Evolutionary conservation across 768 basidiomycete species (phyloP), one percentile per base, ranked within the genome.

Genomic region (Pisolithus tinctorius): DNA sequence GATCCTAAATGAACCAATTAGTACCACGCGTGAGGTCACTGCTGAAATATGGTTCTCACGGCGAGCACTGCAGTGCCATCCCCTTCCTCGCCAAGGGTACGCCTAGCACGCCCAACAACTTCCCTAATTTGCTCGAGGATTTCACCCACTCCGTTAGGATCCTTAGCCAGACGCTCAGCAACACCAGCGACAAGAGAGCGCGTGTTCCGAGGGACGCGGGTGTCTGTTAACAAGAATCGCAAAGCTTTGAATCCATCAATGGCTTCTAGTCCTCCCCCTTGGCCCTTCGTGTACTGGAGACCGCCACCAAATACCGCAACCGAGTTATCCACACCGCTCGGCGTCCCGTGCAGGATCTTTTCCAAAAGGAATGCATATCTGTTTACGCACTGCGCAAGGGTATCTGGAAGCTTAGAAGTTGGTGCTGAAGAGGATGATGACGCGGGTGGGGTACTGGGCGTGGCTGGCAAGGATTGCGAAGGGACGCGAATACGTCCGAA

Each of bases 291-390:
- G 70, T 95, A 99, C 17, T 85, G 82, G 57, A 98, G 74, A 26
- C 93, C 96, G 45, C 95, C 95, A 17, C 96, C 96, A 62, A 85
- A 88, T 0, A 93, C 88, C 14, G 89, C 79, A 34, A 97, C 91
- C 17, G 93, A 88, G 67, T 99, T 98, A 66, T 99, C 96, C 23
- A 99, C 88, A 8, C 96, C 96, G 60, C 92, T 95, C 3, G 96
- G 96, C 61, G 88, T 98, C 0, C 96, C 96, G 65, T 99, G 96
- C 47, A 97, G 71, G 39, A 99, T 86, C 69, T 98, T 98, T 72
- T 99, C 96, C 10, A 86, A 79, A 47, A 97, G 74, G 69, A 96
- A 98, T 17, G 96, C 93, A 84, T 93, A 97, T 44, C 77, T 75
- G 68, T 99, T 97, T 58, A 94, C 84, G 56, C 84, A 75, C 56